Percentiles rank a stretch among this genome's conserved stretches.
These are phyloP conservation scores for Yarrowia divulgata DNA, from an alignment of 805 yeast genomes.

Conservation along the genomic window DNA sequence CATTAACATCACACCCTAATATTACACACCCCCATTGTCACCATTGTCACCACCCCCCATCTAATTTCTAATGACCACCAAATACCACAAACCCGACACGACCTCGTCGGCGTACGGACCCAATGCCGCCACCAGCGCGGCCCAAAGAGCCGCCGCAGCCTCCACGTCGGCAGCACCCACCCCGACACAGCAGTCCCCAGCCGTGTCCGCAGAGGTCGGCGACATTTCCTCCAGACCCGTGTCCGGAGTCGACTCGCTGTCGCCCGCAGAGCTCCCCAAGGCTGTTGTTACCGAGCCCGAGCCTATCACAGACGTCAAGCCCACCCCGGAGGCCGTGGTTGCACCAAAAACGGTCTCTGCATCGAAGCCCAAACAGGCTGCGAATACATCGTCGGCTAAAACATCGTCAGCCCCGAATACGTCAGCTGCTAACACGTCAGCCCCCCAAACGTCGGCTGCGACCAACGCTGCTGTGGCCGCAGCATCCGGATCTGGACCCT, in stretches of 20 bases:
- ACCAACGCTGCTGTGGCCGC: conserved; percentile 13
- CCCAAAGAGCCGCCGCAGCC: conserved; percentile 6
- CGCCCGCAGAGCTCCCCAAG: not conserved
- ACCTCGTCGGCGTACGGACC: conserved; percentile 32
- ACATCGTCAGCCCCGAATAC: too few species aligned
- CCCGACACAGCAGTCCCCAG: conserved; percentile 12
- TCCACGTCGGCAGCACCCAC: not conserved
- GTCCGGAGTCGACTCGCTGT: conserved; percentile 15
- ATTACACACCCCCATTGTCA: not conserved
- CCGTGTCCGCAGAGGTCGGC: conserved; percentile 35
- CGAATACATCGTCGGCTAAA: too few species aligned
- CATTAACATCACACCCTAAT: not conserved
- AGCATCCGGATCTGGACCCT: not conserved
- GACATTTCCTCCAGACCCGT: conserved; percentile 36
- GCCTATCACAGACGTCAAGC: not conserved
- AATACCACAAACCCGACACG: conserved; percentile 37
- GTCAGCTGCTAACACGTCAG: too few species aligned
- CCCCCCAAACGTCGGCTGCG: not conserved
- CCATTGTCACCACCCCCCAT: too few species aligned
- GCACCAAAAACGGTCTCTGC: not conserved
- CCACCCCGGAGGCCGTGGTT: not conserved
- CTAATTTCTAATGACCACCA: conserved; percentile 16
- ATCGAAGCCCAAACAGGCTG: not conserved
- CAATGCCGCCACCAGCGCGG: conserved; percentile 8
- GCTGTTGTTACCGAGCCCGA: conserved; percentile 13